Evolutionary conservation across 495 filamentous ascomycete genomes (phyloP).

Genomic region (Podospora pseudocomata): DNA sequence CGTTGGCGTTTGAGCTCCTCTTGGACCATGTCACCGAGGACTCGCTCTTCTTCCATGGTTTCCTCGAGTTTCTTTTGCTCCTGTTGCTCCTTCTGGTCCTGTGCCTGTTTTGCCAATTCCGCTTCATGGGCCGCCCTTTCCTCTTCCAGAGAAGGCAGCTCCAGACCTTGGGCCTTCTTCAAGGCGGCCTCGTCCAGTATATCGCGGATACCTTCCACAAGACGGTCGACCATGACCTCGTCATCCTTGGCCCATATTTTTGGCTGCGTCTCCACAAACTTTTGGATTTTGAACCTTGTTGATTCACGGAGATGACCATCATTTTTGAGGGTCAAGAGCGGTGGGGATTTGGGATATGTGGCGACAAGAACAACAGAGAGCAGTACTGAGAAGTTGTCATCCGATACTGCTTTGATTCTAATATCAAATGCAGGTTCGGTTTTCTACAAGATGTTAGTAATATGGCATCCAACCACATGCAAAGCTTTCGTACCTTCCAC

Average conservation of each 20-base stretch:
- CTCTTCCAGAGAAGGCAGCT: conserved; percentile 83
- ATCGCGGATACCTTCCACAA: conserved; percentile 79
- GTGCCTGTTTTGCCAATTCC: conserved; percentile 46
- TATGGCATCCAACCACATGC: background rate
- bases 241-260: conserved; percentile 55
- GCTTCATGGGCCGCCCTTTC: conserved; percentile 69
- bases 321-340: conserved; percentile 67
- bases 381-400: conserved; percentile 60
- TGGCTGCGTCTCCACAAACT: conserved; percentile 65
- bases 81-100: conserved; percentile 47
- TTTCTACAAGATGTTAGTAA: conserved; percentile 48
- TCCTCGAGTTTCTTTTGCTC: conserved; percentile 53
- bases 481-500: conserved; percentile 66
- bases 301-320: conserved; percentile 58
- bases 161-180: conserved; percentile 62
- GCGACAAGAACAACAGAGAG: conserved; percentile 73
- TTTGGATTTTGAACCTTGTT: conserved; percentile 62
- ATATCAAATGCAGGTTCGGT: conserved; percentile 79
- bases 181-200: conserved; percentile 82
- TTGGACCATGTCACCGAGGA: conserved; percentile 68
- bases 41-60: conserved; percentile 68
- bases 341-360: conserved; percentile 87
- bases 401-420: conserved; percentile 64
- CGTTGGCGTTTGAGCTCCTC: conserved; percentile 68
- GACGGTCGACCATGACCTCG: conserved; percentile 83